These are phyloP conservation scores for Oxytropis ochrocephala DNA, from an alignment of 306 rosid genomes.

Conservation along the genomic window DNA sequence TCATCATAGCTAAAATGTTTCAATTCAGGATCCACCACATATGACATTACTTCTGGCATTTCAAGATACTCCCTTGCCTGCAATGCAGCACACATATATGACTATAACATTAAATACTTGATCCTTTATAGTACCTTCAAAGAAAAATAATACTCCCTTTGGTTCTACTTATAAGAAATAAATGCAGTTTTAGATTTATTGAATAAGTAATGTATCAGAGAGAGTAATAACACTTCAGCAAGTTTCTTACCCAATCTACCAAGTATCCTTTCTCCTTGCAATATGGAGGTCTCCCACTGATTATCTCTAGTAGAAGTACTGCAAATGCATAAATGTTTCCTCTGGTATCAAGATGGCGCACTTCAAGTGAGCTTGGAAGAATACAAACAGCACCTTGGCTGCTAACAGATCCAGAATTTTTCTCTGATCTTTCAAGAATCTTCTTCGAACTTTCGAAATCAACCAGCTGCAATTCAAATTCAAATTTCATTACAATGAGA, in stretches of 20 bases:
- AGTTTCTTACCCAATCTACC: conserved; percentile 80
- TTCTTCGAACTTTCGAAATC: conserved; percentile 97
- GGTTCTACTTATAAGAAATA: no score
- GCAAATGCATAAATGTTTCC: conserved; percentile 86
- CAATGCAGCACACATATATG: not conserved
- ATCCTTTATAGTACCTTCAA: not conserved
- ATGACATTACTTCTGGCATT: conserved; percentile 73
- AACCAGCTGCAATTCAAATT: conserved; percentile 58
- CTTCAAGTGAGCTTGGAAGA: conserved; percentile 73
- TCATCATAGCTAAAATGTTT: conserved; percentile 80
- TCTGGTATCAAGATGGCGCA: conserved; percentile 65
- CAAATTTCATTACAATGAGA: conserved; percentile 5
- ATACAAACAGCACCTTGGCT: conserved; percentile 60
- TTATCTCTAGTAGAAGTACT: conserved; percentile 69
- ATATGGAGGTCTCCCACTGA: conserved; percentile 85
- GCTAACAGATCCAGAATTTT: conserved; percentile 58
- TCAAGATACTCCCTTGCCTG: conserved; percentile 90
- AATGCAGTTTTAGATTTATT: no score
- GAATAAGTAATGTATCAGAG: no score
- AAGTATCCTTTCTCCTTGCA: conserved; percentile 84
- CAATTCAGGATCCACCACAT: conserved; percentile 83
- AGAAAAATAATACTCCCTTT: not conserved
- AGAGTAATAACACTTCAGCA: not conserved
- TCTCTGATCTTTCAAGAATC: conserved; percentile 79
- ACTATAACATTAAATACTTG: not conserved